Conservation (phyloP, 2,329 filamentous ascomycete species). For the Neophaeococcomyces aloes region DNA sequence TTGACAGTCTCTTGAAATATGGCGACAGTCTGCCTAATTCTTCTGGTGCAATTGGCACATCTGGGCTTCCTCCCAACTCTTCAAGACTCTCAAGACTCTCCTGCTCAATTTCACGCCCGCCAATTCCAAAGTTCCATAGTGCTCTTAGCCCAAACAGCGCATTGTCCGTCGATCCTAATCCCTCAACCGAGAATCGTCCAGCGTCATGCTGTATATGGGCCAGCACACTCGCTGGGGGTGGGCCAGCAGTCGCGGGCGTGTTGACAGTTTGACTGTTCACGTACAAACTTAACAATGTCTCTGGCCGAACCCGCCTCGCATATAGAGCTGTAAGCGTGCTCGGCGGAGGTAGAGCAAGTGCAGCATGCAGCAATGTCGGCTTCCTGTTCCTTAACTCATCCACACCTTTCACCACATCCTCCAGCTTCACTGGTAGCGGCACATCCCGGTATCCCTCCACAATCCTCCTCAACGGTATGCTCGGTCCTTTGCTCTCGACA, state of each 20-base stretch:
- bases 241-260: slow-evolving; percentile 29
- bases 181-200: slow-evolving; percentile 80
- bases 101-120: slow-evolving; percentile 28
- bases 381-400: slow-evolving; percentile 46
- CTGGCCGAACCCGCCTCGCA: slow-evolving; percentile 64
- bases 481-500: slow-evolving; percentile 56
- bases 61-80: slow-evolving; percentile 13
- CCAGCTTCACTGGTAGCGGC: slow-evolving; percentile 14
- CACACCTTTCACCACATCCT: slow-evolving; percentile 46
- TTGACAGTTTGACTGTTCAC: slow-evolving; percentile 33
- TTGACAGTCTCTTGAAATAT: slow-evolving; percentile 13
- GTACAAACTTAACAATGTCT: slow-evolving; percentile 68
- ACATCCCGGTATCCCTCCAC: slow-evolving; percentile 62
- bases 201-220: slow-evolving; percentile 55
- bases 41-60: slow-evolving; percentile 18
- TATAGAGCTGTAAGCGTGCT: slow-evolving; percentile 81
- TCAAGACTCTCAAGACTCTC: slow-evolving; percentile 4
- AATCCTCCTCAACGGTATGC: slow-evolving; percentile 65
- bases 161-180: slow-evolving; percentile 84
- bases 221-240: slow-evolving; percentile 41
- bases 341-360: slow-evolving; percentile 48
- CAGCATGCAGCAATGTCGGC: slow-evolving; percentile 36
- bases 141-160: slow-evolving; percentile 77
- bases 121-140: slow-evolving; percentile 85
- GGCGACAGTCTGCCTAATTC: slow-evolving; percentile 25